Percentiles rank a stretch among this genome's conserved stretches.
phyloP scores from a whole-genome alignment of 78 protist genomes.

The Dictyostelium firmibasis region DNA sequence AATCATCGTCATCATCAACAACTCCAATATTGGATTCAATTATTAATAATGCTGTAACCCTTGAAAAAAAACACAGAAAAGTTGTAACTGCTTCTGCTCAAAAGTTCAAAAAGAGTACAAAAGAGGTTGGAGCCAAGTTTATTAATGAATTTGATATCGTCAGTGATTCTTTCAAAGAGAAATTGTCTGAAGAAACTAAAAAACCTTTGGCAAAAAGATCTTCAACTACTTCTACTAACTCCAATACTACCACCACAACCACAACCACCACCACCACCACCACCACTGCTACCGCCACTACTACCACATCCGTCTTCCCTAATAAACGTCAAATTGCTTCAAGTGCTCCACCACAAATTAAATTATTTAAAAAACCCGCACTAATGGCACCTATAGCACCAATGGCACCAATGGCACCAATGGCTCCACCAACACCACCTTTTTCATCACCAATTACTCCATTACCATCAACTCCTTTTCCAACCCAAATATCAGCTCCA shows the following conservation, averaged over 20 bases:
- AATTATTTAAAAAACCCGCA: neutral
- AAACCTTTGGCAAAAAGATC: neutral
- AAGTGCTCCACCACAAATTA: neutral
- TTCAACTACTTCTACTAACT: neutral
- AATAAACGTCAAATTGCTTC: neutral
- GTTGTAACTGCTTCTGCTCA: neutral
- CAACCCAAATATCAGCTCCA: neutral
- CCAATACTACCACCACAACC: neutral
- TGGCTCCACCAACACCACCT: neutral
- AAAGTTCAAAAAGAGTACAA: neutral
- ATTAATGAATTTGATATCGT: neutral
- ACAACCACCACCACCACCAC: neutral
- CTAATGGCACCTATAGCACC: neutral
- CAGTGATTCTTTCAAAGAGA: neutral
- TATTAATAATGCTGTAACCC: neutral
- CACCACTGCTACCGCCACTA: neutral
- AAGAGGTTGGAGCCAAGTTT: neutral
- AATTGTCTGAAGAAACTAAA: neutral
- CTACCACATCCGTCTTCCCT: no score
- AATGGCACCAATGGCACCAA: neutral
- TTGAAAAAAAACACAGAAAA: neutral
- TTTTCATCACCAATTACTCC: neutral
- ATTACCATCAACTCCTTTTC: neutral
- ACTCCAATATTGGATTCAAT: neutral
- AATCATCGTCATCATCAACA: neutral